Conservation (phyloP, 1,284 basidiomycete species). For the Trametes sp. region DNA sequence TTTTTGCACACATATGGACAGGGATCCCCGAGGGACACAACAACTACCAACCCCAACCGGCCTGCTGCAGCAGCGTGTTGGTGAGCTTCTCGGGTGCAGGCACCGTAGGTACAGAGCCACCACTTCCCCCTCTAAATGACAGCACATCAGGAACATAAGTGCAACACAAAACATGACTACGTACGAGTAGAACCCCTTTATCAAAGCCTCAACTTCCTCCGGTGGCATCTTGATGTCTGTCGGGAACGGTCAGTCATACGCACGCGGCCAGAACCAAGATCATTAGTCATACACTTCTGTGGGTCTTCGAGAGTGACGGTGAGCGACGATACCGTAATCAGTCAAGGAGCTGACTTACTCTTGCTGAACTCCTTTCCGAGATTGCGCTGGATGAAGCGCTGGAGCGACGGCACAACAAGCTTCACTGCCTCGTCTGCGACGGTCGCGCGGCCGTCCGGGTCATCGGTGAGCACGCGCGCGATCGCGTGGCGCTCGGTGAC, state of each 20-base stretch:
- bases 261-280: constrained; percentile 7
- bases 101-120: constrained; percentile 7
- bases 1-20: background rate
- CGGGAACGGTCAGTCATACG: constrained; percentile 6
- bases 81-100: constrained; percentile 36
- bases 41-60: constrained; percentile 41
- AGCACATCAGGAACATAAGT: background rate
- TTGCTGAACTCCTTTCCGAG: constrained; percentile 84
- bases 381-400: constrained; percentile 76
- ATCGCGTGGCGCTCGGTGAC: constrained; percentile 75
- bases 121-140: constrained; percentile 13
- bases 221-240: constrained; percentile 80
- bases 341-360: constrained; percentile 56
- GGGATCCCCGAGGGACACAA: background rate
- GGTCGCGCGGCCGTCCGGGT: constrained; percentile 60
- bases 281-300: constrained; percentile 73
- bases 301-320: constrained; percentile 59
- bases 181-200: constrained; percentile 63
- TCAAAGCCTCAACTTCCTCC: constrained; percentile 76
- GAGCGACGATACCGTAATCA: constrained; percentile 13
- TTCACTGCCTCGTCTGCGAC: constrained; percentile 77
- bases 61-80: constrained; percentile 40
- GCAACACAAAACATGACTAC: constrained; percentile 4
- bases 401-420: constrained; percentile 75
- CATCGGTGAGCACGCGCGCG: constrained; percentile 75